These are phyloP conservation scores for Linderniella brevidens DNA, from an alignment of 257 asterid genomes.

Conservation along the genomic window DNA sequence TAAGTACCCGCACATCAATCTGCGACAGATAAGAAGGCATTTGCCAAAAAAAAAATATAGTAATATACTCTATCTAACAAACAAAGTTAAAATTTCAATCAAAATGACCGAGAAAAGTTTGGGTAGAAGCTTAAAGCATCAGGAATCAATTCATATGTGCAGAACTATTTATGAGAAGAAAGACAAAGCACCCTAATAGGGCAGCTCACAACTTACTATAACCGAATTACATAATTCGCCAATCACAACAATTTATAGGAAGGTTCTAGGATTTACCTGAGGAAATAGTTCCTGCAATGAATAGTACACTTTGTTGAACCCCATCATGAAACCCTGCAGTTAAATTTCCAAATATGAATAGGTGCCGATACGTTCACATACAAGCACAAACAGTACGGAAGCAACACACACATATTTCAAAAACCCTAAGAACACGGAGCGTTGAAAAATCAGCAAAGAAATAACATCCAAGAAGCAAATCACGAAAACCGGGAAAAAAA, in stretches of 20 bases:
- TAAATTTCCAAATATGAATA: conserved; percentile 12
- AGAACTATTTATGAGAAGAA: too few species aligned
- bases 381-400: too few species aligned
- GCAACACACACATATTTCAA: too few species aligned
- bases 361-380: not conserved
- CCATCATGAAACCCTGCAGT: conserved; percentile 15
- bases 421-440: too few species aligned
- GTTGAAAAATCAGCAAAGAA: too few species aligned
- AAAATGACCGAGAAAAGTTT: not conserved
- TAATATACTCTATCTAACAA: not conserved
- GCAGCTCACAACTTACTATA: not conserved
- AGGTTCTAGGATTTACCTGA: conserved; percentile 19
- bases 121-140: not conserved
- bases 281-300: conserved; percentile 26
- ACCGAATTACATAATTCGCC: not conserved
- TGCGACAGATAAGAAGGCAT: conserved; percentile 11
- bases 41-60: conserved; percentile 4
- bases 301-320: conserved; percentile 12
- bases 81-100: not conserved
- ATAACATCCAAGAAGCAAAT: too few species aligned
- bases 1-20: conserved; percentile 65
- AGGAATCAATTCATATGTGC: too few species aligned
- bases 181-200: too few species aligned
- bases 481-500: too few species aligned
- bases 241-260: not conserved